Conservation (phyloP, 2,329 filamentous ascomycete species). For the Penicillium sp. region DNA sequence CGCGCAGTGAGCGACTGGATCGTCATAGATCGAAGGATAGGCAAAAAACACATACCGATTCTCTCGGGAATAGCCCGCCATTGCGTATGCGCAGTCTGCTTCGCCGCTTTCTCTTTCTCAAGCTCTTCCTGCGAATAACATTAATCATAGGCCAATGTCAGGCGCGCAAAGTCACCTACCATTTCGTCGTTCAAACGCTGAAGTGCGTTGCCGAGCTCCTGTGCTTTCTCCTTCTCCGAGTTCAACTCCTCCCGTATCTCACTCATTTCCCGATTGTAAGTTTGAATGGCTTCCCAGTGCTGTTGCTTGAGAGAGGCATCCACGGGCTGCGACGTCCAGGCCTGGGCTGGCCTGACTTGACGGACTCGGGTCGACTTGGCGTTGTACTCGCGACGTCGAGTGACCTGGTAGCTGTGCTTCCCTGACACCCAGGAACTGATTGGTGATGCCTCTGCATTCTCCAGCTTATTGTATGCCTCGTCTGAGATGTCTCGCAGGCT, state of each 20-base stretch:
- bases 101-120: constrained; percentile 58
- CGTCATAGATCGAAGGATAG: constrained; percentile 8
- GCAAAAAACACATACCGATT: constrained; percentile 54
- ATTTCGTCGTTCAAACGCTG: neutral
- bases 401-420: constrained; percentile 59
- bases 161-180: constrained; percentile 31
- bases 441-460: constrained; percentile 41
- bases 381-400: constrained; percentile 70
- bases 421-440: constrained; percentile 69
- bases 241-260: constrained; percentile 26
- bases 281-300: constrained; percentile 50
- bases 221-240: constrained; percentile 25
- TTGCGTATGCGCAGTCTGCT: constrained; percentile 62
- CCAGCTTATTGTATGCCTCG: constrained; percentile 63
- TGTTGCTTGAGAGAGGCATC: constrained; percentile 57
- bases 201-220: neutral
- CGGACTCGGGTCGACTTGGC: constrained; percentile 67
- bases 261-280: constrained; percentile 43
- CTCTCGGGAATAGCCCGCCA: constrained; percentile 66
- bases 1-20: constrained; percentile 24
- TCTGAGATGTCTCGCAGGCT: constrained; percentile 60
- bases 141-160: constrained; percentile 10
- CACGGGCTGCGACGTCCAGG: constrained; percentile 74
- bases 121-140: constrained; percentile 24
- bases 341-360: constrained; percentile 56